A percentile compares a stretch with the other conserved stretches of the same genome.
phyloP scores from a whole-genome alignment of 331 rosid species.

The Arachis monticola region DNA sequence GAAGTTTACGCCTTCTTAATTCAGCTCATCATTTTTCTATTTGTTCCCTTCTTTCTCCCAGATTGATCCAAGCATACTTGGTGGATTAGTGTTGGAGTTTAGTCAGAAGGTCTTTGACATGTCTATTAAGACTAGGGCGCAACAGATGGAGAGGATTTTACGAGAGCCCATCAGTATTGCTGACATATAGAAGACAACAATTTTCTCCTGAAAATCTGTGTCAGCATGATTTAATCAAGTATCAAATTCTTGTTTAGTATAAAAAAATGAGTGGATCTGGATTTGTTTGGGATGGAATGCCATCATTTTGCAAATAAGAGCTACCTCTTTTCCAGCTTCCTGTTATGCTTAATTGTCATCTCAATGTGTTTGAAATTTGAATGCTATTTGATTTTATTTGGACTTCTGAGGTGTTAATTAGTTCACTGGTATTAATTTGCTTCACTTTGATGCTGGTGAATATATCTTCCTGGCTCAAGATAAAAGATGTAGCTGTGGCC shows the following conservation, averaged over 20 bases:
- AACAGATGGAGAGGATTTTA: conserved; percentile 91
- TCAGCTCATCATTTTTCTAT: conserved; percentile 1
- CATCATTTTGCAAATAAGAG: conserved; percentile 73
- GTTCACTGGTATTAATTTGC: neutral
- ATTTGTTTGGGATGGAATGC: conserved; percentile 52
- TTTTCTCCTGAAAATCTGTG: conserved; percentile 29
- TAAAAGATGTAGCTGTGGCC: neutral
- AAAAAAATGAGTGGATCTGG: conserved; percentile 46
- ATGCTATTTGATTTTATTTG: conserved; percentile 25
- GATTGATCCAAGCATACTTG: conserved; percentile 90
- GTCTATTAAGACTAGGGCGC: conserved; percentile 87
- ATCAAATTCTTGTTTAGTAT: conserved; percentile 45
- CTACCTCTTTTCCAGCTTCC: conserved; percentile 38
- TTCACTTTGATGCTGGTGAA: neutral
- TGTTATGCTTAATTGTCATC: conserved; percentile 16
- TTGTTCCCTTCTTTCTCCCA: conserved; percentile 30
- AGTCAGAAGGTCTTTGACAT: conserved; percentile 81
- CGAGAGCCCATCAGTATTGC: conserved; percentile 62
- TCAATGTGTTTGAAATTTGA: neutral
- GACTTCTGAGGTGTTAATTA: neutral
- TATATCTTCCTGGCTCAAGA: conserved; percentile 7
- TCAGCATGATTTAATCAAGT: conserved; percentile 24
- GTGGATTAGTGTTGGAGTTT: conserved; percentile 83
- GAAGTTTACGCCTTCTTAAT: neutral
- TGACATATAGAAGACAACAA: conserved; percentile 52